Evolutionary conservation across 2,329 filamentous ascomycete species (phyloP), one percentile per base, ranked within the genome.

Genomic region (Moelleriella libera): DNA sequence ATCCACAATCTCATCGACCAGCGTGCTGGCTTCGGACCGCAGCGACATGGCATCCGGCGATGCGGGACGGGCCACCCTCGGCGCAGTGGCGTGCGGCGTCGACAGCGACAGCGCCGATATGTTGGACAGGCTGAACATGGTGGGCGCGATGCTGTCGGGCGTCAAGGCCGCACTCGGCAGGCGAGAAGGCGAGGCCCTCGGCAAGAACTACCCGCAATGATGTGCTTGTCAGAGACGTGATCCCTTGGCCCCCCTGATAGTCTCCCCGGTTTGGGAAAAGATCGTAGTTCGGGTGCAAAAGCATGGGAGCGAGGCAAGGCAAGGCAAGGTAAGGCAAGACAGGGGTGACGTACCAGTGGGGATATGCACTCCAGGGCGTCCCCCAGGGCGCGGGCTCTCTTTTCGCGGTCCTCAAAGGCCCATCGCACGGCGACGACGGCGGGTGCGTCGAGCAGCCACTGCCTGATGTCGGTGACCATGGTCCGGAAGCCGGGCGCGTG

Each of bases 401-500:
- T 68, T 40, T 78, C 74, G 44, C 76, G 72, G 14, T 72, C 69
- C 54, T 85, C 81, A 28, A 77, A 68, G 6, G 68, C 60, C 82
- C 82, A 85, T 21, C 80, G 71, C 10, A 69, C 67, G 7, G 63
- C 55, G 44, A 83, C 76, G 6, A 75, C 66, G 2, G 64, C 58
- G 1, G 75, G 75, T 0, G 80, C 76, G 45, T 76, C 73, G 1
- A 63, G 60, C 8, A 71, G 63, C 74, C 75, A 78, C 43, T 74
- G 67, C 4, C 64, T 62, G 7, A 78, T 64, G 10, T 72, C 66
- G 2, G 65, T 69, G 2, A 71, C 66, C 11, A 78, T 60, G 9
- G 67, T 72, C 5, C 68, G 60, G 57, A 81, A 89, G 0, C 85
- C 85, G 0, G 83, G 80, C 0, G 83, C 74, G 51, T 70, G 75